Percentiles rank a stretch among this genome's conserved stretches.
Evolutionary conservation across 78 protist species (phyloP).

Genomic region (Monosiga brevicollis): DNA sequence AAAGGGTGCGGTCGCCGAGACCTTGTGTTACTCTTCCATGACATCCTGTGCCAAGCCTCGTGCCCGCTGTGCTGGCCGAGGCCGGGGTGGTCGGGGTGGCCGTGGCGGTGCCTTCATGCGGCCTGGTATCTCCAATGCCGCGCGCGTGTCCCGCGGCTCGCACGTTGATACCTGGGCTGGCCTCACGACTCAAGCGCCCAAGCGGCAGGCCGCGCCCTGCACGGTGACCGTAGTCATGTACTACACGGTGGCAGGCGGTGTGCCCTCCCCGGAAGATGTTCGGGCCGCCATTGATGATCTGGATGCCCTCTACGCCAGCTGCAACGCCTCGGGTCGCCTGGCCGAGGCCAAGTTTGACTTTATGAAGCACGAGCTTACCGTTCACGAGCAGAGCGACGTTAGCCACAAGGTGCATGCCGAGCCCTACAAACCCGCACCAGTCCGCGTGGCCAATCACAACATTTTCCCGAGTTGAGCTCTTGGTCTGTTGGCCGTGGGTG

Average conservation of each 20-base stretch:
- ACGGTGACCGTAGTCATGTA: not conserved
- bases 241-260: not conserved
- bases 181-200: not conserved
- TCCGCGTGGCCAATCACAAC: no score
- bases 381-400: not conserved
- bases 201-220: not conserved
- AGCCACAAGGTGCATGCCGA: not conserved
- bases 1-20: not conserved
- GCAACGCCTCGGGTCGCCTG: not conserved
- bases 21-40: no score
- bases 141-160: not conserved
- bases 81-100: no score
- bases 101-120: no score
- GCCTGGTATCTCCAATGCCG: not conserved
- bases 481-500: no score
- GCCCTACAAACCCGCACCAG: no score
- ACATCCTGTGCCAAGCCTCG: no score
- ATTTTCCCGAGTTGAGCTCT: no score
- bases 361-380: not conserved
- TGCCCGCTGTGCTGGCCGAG: no score
- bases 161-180: not conserved
- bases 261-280: not conserved
- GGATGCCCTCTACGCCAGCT: not conserved
- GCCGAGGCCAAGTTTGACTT: not conserved
- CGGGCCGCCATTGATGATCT: not conserved